Evolutionary conservation across 164 flowering plant genomes (phyloP).

Genomic region (Sextonia rubra): DNA sequence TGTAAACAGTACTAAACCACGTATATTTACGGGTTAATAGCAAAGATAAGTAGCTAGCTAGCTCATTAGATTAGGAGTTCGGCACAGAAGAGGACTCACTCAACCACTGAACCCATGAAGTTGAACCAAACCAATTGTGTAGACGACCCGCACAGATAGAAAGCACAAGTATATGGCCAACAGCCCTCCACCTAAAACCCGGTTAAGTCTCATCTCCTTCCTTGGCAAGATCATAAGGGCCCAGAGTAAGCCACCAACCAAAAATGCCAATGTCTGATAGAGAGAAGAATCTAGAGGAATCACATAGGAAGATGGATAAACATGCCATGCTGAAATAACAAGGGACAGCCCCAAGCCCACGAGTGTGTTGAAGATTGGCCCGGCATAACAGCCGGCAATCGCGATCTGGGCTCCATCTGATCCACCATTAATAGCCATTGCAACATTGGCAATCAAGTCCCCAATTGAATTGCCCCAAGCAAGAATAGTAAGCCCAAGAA

Average conservation of each 20-base stretch:
- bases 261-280: conserved; percentile 31
- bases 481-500: conserved; percentile 43
- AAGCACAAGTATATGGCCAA: conserved; percentile 30
- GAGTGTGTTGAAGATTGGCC: conserved; percentile 49
- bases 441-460: conserved; percentile 44
- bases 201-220: conserved; percentile 39
- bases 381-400: conserved; percentile 46
- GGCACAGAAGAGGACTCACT: neutral
- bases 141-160: conserved; percentile 20
- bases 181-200: conserved; percentile 41
- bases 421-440: conserved; percentile 38
- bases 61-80: no score
- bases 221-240: conserved; percentile 31
- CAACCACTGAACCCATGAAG: neutral
- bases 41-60: neutral
- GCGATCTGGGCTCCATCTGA: conserved; percentile 43
- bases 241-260: conserved; percentile 39
- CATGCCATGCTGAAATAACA: conserved; percentile 34
- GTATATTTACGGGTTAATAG: neutral
- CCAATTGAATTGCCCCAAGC: conserved; percentile 64
- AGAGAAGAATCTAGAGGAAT: conserved; percentile 31
- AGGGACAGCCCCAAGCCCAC: conserved; percentile 48
- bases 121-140: conserved; percentile 5
- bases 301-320: conserved; percentile 23
- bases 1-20: neutral